phyloP scores from a whole-genome alignment of 2,329 filamentous ascomycete genomes.

The Alternaria hordeiaustralica region DNA sequence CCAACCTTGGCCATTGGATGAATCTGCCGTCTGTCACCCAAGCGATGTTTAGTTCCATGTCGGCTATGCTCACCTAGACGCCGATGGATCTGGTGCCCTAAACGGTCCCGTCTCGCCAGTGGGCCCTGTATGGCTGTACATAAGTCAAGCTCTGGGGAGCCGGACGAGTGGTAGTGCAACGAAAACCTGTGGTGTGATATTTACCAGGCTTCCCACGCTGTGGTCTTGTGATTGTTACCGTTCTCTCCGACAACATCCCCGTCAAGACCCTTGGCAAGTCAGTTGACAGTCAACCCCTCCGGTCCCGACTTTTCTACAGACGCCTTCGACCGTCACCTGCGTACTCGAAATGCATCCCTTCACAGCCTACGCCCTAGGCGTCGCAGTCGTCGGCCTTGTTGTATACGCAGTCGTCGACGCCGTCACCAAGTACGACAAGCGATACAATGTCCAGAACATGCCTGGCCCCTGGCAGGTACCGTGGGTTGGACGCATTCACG shows the following conservation, averaged over 20 bases:
- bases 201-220: constrained; percentile 14
- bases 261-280: neutral
- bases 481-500: constrained; percentile 46
- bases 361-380: constrained; percentile 45
- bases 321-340: neutral
- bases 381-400: constrained; percentile 49
- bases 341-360: constrained; percentile 49
- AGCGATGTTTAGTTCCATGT: constrained; percentile 3
- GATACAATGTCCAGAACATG: constrained; percentile 44
- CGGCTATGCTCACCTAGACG: constrained; percentile 7
- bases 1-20: constrained; percentile 10
- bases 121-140: constrained; percentile 11
- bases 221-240: constrained; percentile 4
- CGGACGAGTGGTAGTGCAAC: constrained; percentile 20
- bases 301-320: neutral
- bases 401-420: constrained; percentile 45
- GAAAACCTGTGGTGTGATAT: constrained; percentile 20
- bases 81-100: constrained; percentile 6
- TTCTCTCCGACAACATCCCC: neutral
- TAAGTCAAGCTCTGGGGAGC: constrained; percentile 28
- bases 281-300: neutral
- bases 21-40: constrained; percentile 5
- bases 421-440: constrained; percentile 45
- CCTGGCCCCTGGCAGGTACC: constrained; percentile 52
- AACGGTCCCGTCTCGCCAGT: constrained; percentile 9